Evolutionary conservation across 1,139 yeast genomes (phyloP).

Genomic region (Yamadazyma sp.): DNA sequence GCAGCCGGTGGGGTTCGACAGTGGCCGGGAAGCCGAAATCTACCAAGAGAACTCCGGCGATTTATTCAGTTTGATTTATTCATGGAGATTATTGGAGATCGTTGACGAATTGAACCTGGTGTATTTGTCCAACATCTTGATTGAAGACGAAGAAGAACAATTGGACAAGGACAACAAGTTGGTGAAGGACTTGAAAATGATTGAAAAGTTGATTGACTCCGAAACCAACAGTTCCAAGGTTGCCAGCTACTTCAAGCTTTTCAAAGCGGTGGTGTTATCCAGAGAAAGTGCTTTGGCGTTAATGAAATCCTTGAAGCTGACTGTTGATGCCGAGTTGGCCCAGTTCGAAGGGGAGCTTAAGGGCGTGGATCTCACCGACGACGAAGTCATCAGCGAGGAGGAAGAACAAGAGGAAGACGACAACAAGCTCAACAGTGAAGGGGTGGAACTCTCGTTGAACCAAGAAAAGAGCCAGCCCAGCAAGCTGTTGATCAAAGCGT

Average conservation of each 20-base stretch:
- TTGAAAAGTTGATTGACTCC: slow-evolving; percentile 20
- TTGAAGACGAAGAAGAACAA: slow-evolving; percentile 16
- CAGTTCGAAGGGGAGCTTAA: slow-evolving; percentile 22
- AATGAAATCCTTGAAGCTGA: slow-evolving; percentile 19
- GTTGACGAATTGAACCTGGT: slow-evolving; percentile 31
- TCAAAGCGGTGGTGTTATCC: slow-evolving; percentile 32
- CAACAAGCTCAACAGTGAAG: slow-evolving; percentile 2
- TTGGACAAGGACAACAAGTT: slow-evolving; percentile 18
- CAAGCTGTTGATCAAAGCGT: slow-evolving; percentile 24
- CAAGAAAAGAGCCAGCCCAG: not conserved
- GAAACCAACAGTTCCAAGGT: slow-evolving; percentile 7
- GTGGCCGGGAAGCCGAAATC: slow-evolving; percentile 35
- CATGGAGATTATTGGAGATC: slow-evolving; percentile 43
- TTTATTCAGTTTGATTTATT: slow-evolving; percentile 27
- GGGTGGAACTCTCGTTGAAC: slow-evolving; percentile 13
- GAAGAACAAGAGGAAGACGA: slow-evolving; percentile 10
- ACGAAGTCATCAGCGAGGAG: slow-evolving; percentile 16
- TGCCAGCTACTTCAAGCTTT: slow-evolving; percentile 25
- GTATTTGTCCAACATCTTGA: slow-evolving; percentile 23
- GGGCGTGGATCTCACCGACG: slow-evolving; percentile 33
- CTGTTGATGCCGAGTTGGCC: slow-evolving; percentile 21
- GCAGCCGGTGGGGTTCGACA: slow-evolving; percentile 13
- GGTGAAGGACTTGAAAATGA: slow-evolving; percentile 22
- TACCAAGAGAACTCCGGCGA: slow-evolving; percentile 21
- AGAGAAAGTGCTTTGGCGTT: slow-evolving; percentile 23